Base-by-base conservation (phyloP, 2,329 filamentous ascomycete genomes). In the Ilyonectria mors-panacis region DNA sequence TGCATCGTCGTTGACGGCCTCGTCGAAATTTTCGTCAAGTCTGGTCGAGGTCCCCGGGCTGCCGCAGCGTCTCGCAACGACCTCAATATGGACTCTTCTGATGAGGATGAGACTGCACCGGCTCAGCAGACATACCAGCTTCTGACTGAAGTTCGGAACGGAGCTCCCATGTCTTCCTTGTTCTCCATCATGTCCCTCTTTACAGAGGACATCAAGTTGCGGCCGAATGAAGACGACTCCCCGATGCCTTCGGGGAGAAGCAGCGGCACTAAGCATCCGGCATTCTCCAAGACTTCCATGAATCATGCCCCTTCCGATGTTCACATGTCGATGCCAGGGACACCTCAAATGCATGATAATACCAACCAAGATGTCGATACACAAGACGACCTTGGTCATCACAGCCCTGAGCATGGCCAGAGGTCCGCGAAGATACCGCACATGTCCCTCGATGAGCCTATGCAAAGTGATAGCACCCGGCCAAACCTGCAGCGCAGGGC, bases 21-120 rank as follows among this genome's bases (percentile, higher is more conserved):
- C 30, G 95, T 99, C 1, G 94, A 99, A 80, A 98, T 99, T 61
- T 99, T 98, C 78, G 96, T 99, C 80, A 98, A 98, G 79, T 98
- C 95, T 2, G 91, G 91, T 48, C 86, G 88, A 45, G 84, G 87
- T 59, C 83, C 84, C 60, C 81, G 79, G 51, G 82, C 81, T 12
- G 69, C 76, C 7, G 70, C 68, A 3, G 70, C 70, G 3, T 70
- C 70, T 48, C 67, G 67, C 54, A 74, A 74, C 9, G 67, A 66
- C 15, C 72, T 75, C 17, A 76, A 73, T 30, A 42, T 78, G 42
- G 77, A 83, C 77, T 78, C 83, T 59, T 88, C 88, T 4, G 87
- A 88, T 66, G 92, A 93, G n/a, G 92, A 94, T n/a, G 91, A 92
- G 30, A 84, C 86, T 35, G 81, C 87, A 6, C 88, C 89, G 39